These are phyloP conservation scores for Fusarium sp. DNA, from an alignment of 2,329 filamentous ascomycete species.

Conservation along the genomic window DNA sequence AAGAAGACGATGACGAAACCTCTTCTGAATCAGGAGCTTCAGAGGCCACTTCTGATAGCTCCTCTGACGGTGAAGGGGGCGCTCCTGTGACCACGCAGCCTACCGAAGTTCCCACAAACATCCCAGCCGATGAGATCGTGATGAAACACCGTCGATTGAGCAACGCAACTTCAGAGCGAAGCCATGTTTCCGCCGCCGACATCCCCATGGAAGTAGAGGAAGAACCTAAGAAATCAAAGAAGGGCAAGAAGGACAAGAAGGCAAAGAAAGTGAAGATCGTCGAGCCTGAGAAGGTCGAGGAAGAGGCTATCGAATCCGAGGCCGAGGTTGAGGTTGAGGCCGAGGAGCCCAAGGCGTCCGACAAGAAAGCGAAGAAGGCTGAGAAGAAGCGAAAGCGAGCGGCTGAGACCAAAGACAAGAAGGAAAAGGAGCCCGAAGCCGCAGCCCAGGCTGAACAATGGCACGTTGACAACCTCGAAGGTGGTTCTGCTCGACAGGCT, in stretches of 20 bases:
- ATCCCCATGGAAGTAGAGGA: constrained; percentile 37
- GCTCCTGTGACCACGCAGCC: constrained; percentile 38
- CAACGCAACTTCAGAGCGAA: constrained; percentile 48
- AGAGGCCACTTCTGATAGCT: constrained; percentile 36
- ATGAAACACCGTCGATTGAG: constrained; percentile 52
- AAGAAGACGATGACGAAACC: constrained; percentile 31
- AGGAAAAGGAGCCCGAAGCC: constrained; percentile 30
- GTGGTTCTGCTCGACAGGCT: constrained; percentile 63
- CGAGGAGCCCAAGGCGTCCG: constrained; percentile 37
- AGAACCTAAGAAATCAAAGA: constrained; percentile 42
- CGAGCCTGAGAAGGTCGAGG: constrained; percentile 38
- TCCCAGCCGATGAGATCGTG: constrained; percentile 50
- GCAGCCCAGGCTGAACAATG: constrained; percentile 58
- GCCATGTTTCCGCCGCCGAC: constrained; percentile 34
- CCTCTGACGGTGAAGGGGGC: constrained; percentile 45
- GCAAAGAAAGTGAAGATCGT: constrained; percentile 41
- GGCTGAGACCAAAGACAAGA: constrained; percentile 42
- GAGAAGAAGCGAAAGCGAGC: constrained; percentile 55
- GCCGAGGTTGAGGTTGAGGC: constrained; percentile 31
- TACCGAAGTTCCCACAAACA: constrained; percentile 39
- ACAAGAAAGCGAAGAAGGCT: constrained; percentile 53
- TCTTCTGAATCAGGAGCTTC: constrained; percentile 42
- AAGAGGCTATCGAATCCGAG: constrained; percentile 31
- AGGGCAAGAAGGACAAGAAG: constrained; percentile 51
- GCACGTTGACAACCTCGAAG: constrained; percentile 66